These are phyloP conservation scores for Erigeron philadelphicus DNA, from an alignment of 140 eudicot genomes.

Conservation along the genomic window DNA sequence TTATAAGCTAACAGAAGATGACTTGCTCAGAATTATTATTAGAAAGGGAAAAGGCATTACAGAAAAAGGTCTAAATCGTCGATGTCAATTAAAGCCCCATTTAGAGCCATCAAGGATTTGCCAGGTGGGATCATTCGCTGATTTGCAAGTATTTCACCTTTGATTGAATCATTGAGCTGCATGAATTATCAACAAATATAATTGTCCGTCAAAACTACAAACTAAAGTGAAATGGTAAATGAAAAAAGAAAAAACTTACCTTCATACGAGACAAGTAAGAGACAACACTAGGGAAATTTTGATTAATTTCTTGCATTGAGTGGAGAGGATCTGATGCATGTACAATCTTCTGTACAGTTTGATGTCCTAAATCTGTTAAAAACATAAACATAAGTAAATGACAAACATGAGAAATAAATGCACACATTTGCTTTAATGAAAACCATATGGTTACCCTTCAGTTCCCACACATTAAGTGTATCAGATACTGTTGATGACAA, in stretches of 20 bases:
- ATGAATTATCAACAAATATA: conserved; percentile 18
- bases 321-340: conserved; percentile 96
- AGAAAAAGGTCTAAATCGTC: conserved; percentile 88
- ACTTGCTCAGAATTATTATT: conserved; percentile 11
- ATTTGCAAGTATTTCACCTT: conserved; percentile 90
- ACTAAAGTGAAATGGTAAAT: neutral
- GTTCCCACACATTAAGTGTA: conserved; percentile 95
- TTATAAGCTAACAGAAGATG: conserved; percentile 3
- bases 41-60: conserved; percentile 48
- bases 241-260: conserved; percentile 35
- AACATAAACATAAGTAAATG: conserved; percentile 18
- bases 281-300: conserved; percentile 93
- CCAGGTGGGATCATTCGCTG: conserved; percentile 99
- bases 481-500: conserved; percentile 86
- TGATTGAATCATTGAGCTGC: conserved; percentile 88
- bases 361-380: conserved; percentile 88
- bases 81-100: conserved; percentile 86
- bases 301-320: conserved; percentile 94
- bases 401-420: neutral
- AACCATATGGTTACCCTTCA: conserved; percentile 53
- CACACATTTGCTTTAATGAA: neutral
- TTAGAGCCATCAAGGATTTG: conserved; percentile 93
- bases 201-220: conserved; percentile 19
- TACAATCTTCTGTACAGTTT: conserved; percentile 91
- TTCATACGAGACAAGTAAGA: conserved; percentile 94